Evolutionary conservation across 129 eudicot genomes (phyloP).

Genomic region (Flaveria bidentis): DNA sequence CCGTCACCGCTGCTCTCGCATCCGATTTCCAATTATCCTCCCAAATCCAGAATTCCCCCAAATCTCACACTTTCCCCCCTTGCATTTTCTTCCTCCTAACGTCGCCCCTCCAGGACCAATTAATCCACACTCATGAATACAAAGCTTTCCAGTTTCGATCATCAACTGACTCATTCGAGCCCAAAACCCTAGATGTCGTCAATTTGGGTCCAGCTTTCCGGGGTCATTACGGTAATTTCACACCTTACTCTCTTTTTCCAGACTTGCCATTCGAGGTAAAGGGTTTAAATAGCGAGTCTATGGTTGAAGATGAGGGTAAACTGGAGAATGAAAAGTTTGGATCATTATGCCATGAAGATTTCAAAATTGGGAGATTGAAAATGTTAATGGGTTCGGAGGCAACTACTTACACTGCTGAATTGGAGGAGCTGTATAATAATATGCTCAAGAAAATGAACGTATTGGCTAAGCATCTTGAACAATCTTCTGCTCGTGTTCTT

Average conservation of each 20-base stretch:
- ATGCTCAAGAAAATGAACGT: conserved; percentile 72
- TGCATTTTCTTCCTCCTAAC: conserved; percentile 65
- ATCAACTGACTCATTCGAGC: conserved; percentile 42
- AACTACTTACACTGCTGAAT: conserved; percentile 48
- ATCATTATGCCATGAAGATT: conserved; percentile 54
- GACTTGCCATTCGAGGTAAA: conserved; percentile 44
- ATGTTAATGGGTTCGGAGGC: conserved; percentile 59
- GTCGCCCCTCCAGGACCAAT: conserved; percentile 65
- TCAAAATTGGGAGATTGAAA: conserved; percentile 59
- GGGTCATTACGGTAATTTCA: conserved; percentile 60
- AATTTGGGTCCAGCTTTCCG: conserved; percentile 89
- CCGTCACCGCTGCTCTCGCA: conserved; percentile 46
- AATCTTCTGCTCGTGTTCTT: conserved; percentile 65
- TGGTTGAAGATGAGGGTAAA: conserved; percentile 58
- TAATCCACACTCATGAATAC: conserved; percentile 87
- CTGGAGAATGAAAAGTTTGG: conserved; percentile 49
- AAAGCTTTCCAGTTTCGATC: conserved; percentile 52
- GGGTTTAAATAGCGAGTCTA: conserved; percentile 38
- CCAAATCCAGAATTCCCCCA: conserved; percentile 38
- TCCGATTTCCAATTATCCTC: conserved; percentile 31
- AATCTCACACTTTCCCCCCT: conserved; percentile 37
- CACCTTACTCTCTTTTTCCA: conserved; percentile 61
- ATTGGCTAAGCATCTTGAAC: conserved; percentile 68
- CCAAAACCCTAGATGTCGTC: conserved; percentile 54
- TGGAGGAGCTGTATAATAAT: conserved; percentile 79